phyloP scores from a whole-genome alignment of 148 eudicot species.

The Linanthus parryae region DNA sequence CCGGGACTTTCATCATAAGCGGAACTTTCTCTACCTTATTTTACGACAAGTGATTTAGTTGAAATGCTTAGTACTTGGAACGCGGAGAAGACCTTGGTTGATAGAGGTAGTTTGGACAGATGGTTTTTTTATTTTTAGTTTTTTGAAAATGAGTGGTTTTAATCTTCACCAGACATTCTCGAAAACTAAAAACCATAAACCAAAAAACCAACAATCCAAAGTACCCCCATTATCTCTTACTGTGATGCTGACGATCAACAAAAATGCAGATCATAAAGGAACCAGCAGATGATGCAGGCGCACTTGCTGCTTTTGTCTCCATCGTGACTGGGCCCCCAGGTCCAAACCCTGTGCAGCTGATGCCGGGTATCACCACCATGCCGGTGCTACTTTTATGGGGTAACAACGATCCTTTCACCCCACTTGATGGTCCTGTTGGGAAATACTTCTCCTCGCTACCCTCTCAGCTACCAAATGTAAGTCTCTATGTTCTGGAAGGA shows the following conservation, averaged over 20 bases:
- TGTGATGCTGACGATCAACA: neutral
- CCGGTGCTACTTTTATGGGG: conserved; percentile 89
- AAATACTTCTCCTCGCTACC: conserved; percentile 64
- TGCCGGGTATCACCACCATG: conserved; percentile 40
- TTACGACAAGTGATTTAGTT: too few relatives aligned
- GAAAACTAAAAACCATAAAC: too few relatives aligned
- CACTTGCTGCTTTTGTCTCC: conserved; percentile 88
- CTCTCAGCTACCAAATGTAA: conserved; percentile 37
- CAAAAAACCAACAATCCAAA: too few relatives aligned
- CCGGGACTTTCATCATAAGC: too few relatives aligned
- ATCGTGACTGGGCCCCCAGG: conserved; percentile 95
- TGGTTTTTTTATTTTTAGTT: too few relatives aligned
- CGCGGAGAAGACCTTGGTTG: too few relatives aligned
- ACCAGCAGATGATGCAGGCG: conserved; percentile 77
- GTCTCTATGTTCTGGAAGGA: conserved; percentile 56
- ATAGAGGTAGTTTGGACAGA: too few relatives aligned
- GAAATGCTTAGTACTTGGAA: too few relatives aligned
- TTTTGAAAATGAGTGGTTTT: too few relatives aligned
- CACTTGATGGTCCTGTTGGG: conserved; percentile 95
- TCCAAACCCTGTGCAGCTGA: conserved; percentile 73
- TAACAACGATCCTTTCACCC: conserved; percentile 82
- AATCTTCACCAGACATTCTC: too few relatives aligned
- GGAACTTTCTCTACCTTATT: too few relatives aligned
- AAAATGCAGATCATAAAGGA: conserved; percentile 57
- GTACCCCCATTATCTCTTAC: neutral